Evolutionary conservation across 2,329 filamentous ascomycete genomes (phyloP), one percentile per base, ranked within the genome.

Genomic region (Aciculosporium take): DNA sequence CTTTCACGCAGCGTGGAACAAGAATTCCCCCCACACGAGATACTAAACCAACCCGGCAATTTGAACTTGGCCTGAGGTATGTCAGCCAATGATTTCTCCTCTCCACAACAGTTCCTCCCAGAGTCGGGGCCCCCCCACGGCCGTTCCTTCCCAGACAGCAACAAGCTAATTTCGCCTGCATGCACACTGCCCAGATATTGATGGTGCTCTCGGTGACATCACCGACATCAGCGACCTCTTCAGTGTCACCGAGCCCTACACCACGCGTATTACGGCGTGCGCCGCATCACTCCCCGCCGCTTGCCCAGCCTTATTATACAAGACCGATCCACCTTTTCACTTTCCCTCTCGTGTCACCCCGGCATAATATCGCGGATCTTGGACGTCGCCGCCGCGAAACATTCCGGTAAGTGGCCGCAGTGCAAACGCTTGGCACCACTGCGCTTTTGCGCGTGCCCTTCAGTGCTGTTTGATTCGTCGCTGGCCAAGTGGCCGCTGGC

Each of bases 401-500:
- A 37, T 27, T 7, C 23, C 15, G 37, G 37, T 38, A 30, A 30
- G 37, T 18, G 7, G 15, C 25, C 37, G n/a, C 28, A n/a, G 23
- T 30, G 4, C 5, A 15, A 7, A 3, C 27, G 8, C 27, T 21
- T 15, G 12, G 8, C 12, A 17, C 32, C 31, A 2, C 9, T 3
- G n/a, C 12, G n/a, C 31, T 7, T 24, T 36, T 2, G 12, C 32
- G 21, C 21, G 35, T 5, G 20, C 13, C 5, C 25, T 41, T 12
- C 6, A 20, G 12, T 10, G 9, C n/a, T 33, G 17, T 30, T 3
- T 30, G 28, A 13, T n/a, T 4, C n/a, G 10, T 2, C 9, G 9
- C 31, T 33, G 31, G 39, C 39, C 30, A 10, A 35, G 39, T 41
- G 39, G 39, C 39, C 39, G 39, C 39, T 12, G 15, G 39, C 34